Percentiles rank a stretch among this genome's conserved stretches.
Conservation (phyloP, 164 flowering plant species). For the Saururus chinensis region DNA sequence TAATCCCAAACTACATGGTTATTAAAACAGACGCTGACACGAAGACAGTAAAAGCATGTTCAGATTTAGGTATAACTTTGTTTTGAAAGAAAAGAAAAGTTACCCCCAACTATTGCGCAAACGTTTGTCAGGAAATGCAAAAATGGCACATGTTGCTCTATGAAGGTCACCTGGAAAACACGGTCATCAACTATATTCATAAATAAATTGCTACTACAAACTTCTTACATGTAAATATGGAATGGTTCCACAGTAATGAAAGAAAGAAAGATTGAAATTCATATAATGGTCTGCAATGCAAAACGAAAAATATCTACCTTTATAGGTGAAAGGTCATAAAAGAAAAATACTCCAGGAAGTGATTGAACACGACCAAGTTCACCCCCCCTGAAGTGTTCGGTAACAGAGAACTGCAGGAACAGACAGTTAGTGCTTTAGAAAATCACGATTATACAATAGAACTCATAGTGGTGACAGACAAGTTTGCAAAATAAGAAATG, state of each 20-base stretch:
- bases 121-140: conserved; percentile 63
- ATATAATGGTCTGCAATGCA: not conserved
- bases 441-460: too few relatives aligned
- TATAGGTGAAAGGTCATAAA: conserved; percentile 66
- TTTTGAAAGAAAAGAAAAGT: not conserved
- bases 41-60: too few relatives aligned
- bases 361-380: conserved; percentile 27
- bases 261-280: too few relatives aligned
- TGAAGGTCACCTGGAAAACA: conserved; percentile 40
- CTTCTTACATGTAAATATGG: too few relatives aligned
- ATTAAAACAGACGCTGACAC: too few relatives aligned
- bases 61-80: too few relatives aligned
- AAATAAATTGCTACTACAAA: too few relatives aligned
- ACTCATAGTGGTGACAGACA: not conserved
- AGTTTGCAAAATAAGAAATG: not conserved
- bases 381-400: conserved; percentile 52
- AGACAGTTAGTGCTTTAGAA: not conserved
- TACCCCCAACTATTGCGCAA: conserved; percentile 77
- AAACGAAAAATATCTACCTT: conserved; percentile 27
- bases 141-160: conserved; percentile 41
- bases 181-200: not conserved
- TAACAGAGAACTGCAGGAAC: conserved; percentile 61
- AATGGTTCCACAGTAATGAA: too few relatives aligned
- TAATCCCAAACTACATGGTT: too few relatives aligned
- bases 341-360: conserved; percentile 65